A percentile compares a stretch with the other conserved stretches of the same genome.
phyloP scores from a whole-genome alignment of 208 protist genomes.

The Acanthamoeba healyi region DNA sequence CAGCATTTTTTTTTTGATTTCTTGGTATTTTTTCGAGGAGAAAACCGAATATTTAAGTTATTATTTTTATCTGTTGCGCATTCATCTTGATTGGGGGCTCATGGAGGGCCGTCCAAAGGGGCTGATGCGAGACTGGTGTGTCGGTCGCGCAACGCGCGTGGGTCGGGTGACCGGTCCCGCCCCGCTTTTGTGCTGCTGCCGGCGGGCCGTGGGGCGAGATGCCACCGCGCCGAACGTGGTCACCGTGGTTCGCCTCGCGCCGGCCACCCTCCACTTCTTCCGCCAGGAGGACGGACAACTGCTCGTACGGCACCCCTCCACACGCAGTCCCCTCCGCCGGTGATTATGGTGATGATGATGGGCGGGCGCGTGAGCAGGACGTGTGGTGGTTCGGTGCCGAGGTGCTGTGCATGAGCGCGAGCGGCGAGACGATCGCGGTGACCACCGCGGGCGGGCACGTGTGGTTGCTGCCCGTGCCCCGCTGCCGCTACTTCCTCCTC shows the following conservation, averaged over 20 bases:
- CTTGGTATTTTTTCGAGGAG: neutral
- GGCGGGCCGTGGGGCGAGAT: neutral
- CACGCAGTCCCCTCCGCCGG: neutral
- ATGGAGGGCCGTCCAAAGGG: neutral
- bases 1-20: neutral
- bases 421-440: neutral
- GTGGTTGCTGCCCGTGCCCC: slow-evolving; percentile 7
- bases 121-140: neutral
- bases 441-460: neutral
- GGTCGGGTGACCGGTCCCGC: neutral
- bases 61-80: too few species aligned
- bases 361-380: neutral
- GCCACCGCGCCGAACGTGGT: neutral
- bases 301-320: neutral
- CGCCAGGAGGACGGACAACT: neutral
- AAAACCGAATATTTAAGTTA: neutral
- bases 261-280: slow-evolving; percentile 30
- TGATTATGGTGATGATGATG: neutral
- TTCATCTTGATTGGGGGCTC: too few species aligned
- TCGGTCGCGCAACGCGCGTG: neutral
- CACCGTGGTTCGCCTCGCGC: neutral
- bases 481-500: neutral
- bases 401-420: neutral
- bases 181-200: neutral
- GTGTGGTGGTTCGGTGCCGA: neutral